Evolutionary conservation across 208 protist species (phyloP).

Genomic region (Leptomonas seymouri): DNA sequence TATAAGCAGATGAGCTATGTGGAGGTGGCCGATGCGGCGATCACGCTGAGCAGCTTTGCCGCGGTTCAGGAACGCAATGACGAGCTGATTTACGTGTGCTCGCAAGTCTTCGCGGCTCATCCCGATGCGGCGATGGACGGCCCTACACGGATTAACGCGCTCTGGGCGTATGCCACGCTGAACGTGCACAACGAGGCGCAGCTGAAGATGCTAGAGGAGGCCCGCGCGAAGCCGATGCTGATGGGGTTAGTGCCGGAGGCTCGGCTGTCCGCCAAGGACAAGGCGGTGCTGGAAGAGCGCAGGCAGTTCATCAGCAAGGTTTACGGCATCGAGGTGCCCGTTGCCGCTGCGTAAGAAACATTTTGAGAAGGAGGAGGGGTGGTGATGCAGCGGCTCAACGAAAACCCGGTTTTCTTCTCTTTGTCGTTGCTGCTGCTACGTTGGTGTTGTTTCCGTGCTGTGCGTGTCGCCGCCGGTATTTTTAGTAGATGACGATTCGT

Average conservation of each 20-base stretch:
- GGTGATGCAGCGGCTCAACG: no score
- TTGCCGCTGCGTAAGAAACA: background rate
- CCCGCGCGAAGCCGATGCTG: conserved; percentile 38
- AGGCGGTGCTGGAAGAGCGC: conserved; percentile 46
- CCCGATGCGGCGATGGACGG: conserved; percentile 41
- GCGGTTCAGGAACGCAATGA: conserved; percentile 88
- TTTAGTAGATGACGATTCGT: no score
- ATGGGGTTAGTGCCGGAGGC: conserved; percentile 14
- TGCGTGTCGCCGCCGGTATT: no score
- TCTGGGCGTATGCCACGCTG: conserved; percentile 79
- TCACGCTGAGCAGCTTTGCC: conserved; percentile 83
- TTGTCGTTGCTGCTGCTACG: no score
- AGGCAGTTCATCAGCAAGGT: conserved; percentile 32
- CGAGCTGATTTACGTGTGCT: conserved; percentile 80
- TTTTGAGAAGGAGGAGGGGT: background rate
- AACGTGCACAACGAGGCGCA: conserved; percentile 87
- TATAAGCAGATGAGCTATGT: conserved; percentile 65
- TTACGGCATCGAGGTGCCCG: conserved; percentile 37
- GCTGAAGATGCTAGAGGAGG: conserved; percentile 58
- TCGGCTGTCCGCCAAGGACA: conserved; percentile 19
- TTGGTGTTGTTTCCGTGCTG: no score
- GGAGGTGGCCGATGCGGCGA: conserved; percentile 62
- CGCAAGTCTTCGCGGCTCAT: conserved; percentile 61
- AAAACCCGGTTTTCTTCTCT: no score
- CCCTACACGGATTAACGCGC: conserved; percentile 50